These are phyloP conservation scores for Domatiomyces catenatus DNA, from an alignment of 2,329 filamentous ascomycete species.

Conservation along the genomic window DNA sequence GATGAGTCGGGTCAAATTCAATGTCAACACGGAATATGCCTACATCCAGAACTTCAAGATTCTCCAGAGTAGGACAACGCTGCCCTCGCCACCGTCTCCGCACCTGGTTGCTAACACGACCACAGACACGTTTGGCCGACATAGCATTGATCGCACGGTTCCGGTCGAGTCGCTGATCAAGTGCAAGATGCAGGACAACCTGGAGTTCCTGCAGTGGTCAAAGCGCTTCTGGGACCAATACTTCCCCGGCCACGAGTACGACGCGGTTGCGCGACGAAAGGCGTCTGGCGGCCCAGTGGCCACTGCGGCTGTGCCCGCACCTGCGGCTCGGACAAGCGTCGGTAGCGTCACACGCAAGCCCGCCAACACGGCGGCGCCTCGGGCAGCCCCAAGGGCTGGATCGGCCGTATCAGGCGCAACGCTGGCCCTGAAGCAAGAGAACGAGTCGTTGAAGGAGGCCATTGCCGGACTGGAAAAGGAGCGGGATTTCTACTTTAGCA, in stretches of 20 bases:
- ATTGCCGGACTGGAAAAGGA: constrained; percentile 90
- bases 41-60: constrained; percentile 99
- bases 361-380: constrained; percentile 40
- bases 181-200: constrained; percentile 99
- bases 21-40: constrained; percentile 89
- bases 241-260: constrained; percentile 94
- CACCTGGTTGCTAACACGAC: not conserved
- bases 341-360: constrained; percentile 40
- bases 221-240: constrained; percentile 98
- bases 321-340: constrained; percentile 28
- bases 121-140: constrained; percentile 61
- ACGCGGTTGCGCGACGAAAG: constrained; percentile 73
- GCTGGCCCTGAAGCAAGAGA: constrained; percentile 64
- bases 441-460: constrained; percentile 79
- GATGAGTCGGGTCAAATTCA: constrained; percentile 95
- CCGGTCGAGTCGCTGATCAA: constrained; percentile 81
- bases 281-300: constrained; percentile 47
- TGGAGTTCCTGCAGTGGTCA: constrained; percentile 94
- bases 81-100: not conserved
- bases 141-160: constrained; percentile 76
- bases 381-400: constrained; percentile 18
- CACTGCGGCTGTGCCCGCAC: constrained; percentile 33
- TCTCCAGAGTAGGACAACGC: constrained; percentile 60
- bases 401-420: constrained; percentile 30
- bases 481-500: constrained; percentile 98